Percentiles rank a stretch among this genome's conserved stretches.
Evolutionary conservation across 2,329 filamentous ascomycete species (phyloP).

Genomic region (Fusarium sublunatum): DNA sequence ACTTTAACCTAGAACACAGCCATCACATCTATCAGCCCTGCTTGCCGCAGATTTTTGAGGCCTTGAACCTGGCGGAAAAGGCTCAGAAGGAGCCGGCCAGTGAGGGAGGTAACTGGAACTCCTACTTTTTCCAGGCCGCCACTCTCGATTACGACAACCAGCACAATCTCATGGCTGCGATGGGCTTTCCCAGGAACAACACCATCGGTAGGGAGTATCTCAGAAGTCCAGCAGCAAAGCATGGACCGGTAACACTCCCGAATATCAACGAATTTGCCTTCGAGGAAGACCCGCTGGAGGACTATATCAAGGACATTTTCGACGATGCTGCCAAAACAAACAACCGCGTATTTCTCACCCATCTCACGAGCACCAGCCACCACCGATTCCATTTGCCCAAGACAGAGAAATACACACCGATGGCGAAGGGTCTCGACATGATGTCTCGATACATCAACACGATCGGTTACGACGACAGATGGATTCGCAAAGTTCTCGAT

Average conservation of each 20-base stretch:
- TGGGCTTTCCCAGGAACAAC: slow-evolving; percentile 48
- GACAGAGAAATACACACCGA: slow-evolving; percentile 43
- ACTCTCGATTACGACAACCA: slow-evolving; percentile 52
- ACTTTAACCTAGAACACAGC: slow-evolving; percentile 56
- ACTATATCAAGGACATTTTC: slow-evolving; percentile 51
- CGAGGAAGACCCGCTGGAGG: slow-evolving; percentile 47
- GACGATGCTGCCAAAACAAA: slow-evolving; percentile 46
- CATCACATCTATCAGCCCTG: slow-evolving; percentile 59
- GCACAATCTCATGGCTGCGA: slow-evolving; percentile 45
- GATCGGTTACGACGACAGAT: slow-evolving; percentile 49
- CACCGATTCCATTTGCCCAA: slow-evolving; percentile 49
- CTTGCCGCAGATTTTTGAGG: slow-evolving; percentile 54
- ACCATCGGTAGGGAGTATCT: slow-evolving; percentile 48
- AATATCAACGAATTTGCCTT: slow-evolving; percentile 53
- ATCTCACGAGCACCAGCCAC: slow-evolving; percentile 53
- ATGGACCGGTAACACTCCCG: slow-evolving; percentile 45
- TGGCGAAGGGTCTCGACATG: slow-evolving; percentile 46
- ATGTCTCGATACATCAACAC: slow-evolving; percentile 50
- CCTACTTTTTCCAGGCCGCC: slow-evolving; percentile 50
- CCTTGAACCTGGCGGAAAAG: slow-evolving; percentile 46
- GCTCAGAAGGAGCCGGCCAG: slow-evolving; percentile 7
- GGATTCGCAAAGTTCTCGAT: slow-evolving; percentile 48
- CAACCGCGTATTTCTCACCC: slow-evolving; percentile 50
- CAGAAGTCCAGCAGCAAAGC: slow-evolving; percentile 45
- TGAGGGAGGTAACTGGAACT: slow-evolving; percentile 47